Base-by-base conservation (phyloP, 495 filamentous ascomycete genomes). In the Aspergillus nidulans region DNA sequence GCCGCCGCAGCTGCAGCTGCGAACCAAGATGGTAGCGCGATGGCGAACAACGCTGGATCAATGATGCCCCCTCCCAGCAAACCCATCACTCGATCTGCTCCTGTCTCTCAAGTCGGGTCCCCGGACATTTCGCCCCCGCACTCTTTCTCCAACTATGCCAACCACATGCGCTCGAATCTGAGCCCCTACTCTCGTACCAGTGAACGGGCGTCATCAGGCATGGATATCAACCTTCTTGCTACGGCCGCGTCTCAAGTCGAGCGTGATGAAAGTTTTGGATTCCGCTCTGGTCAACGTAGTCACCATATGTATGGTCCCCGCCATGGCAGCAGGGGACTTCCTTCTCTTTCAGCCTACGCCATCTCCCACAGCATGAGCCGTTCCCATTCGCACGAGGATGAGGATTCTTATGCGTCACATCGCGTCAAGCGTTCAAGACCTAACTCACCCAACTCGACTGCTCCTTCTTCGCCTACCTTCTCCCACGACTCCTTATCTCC, bases 121-220 rank as follows among this genome's bases (percentile, higher is more conserved):
- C 94, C 94, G 7, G 95, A 98, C 66, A 89, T 97, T 51, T 97
- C 94, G 30, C 94, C 94, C 34, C 94, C 94, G 24, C 89, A 95
- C 69, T 91, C 90, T 4, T 97, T 85, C 78, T 82, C 83, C 63
- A 83, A 80, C 48, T 95, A 90, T 67, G 80, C 81, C 56, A 81
- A 83, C 48, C 82, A 85, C 64, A 77, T 83, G 58, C 80, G 84
- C 38, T 77, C 80, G 4, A 75, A 74, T 49, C 70, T 89, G 56
- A 82, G 84, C 19, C 85, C 87, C 0, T 90, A 89, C 63, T 76
- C 76, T 53, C 82, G 86, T 57, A 74, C 67, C 44, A 72, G 65
- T 34, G 72, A 75, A 12, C 70, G 73, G 39, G 71, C 69, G 15
- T 77, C 74, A 1, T 82, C 76, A 20, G 76, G 80, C 32, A 81